Evolutionary conservation across 169 alveolate genomes (phyloP).

Genomic region (Cryptosporidium ryanae): DNA sequence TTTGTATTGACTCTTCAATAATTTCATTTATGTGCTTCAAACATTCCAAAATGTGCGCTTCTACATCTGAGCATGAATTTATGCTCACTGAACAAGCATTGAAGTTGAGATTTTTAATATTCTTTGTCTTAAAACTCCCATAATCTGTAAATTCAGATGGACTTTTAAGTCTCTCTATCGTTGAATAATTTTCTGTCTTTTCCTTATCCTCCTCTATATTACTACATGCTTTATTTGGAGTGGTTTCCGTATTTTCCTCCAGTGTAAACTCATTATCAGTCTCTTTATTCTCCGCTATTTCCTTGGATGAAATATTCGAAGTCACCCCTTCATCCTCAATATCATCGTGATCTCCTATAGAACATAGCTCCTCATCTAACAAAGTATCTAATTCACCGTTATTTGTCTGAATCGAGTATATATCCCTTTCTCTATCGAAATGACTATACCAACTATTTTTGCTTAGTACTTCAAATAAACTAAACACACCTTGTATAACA

Average conservation of each 20-base stretch:
- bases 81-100: too few relatives aligned
- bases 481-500: constrained; percentile 39
- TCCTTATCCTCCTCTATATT: too few relatives aligned
- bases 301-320: background rate
- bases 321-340: constrained; percentile 23
- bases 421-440: constrained; percentile 8
- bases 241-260: too few relatives aligned
- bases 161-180: constrained; percentile 4
- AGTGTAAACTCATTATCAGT: too few relatives aligned
- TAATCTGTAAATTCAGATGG: background rate
- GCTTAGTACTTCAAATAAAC: constrained; percentile 14
- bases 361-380: background rate
- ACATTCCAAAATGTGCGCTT: constrained; percentile 28
- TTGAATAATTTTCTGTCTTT: background rate
- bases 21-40: constrained; percentile 16
- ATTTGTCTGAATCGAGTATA: background rate
- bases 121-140: background rate
- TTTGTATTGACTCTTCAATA: constrained; percentile 36
- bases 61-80: constrained; percentile 24
- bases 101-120: constrained; percentile 18
- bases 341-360: background rate
- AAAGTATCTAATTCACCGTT: background rate
- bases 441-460: constrained; percentile 31
- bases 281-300: background rate
- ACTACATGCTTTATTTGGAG: too few relatives aligned